Evolutionary conservation across 169 alveolate species (phyloP), one percentile per base, ranked within the genome.

Genomic region (Plasmodium chabaudi): DNA sequence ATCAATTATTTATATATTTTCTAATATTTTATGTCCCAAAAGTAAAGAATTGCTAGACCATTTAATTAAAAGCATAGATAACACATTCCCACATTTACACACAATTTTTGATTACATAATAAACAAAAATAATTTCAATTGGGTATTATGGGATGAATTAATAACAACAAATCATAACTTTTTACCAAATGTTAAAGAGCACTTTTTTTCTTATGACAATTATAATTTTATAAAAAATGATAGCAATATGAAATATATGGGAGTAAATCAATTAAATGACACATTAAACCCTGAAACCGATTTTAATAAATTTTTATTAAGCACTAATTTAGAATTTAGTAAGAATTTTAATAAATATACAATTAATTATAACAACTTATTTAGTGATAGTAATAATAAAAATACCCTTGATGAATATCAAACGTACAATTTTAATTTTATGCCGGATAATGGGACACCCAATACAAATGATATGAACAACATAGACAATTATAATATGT

Each of bases 71-170:
- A 70, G 70, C 39, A 86, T 86, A 51, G 91, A 86, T 42, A 86
- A 59, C 44, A 70, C 77, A 15, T 69, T 86, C 56, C 91, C 91
- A 3, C 87, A 86, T 23, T 34, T 86, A 27, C 87, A 86, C n/a
- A 70, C 86, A 10, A 51, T 86, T 70, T 86, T 86, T 70, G 91
- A 86, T 53, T 86, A 70, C 61, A 86, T 44, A 70, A 70, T 86
- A 69, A 86, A 57, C 42, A 86, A 86, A 64, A 70, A 86, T 51
- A 86, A 86, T 72, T 86, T 86, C 39, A 86, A 56, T 53, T 86
- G 91, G 91, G 91, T 86, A 6, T 72, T 86, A 47, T 86, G 91
- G 91, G 91, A 86, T 19, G 91, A 86, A 51, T 44, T 86, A 61
- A 86, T 86, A 53, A 86, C 91, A 72, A 86, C 91, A 34, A 86